phyloP scores from a whole-genome alignment of 2,329 filamentous ascomycete genomes.

The Epichloe elymi region DNA sequence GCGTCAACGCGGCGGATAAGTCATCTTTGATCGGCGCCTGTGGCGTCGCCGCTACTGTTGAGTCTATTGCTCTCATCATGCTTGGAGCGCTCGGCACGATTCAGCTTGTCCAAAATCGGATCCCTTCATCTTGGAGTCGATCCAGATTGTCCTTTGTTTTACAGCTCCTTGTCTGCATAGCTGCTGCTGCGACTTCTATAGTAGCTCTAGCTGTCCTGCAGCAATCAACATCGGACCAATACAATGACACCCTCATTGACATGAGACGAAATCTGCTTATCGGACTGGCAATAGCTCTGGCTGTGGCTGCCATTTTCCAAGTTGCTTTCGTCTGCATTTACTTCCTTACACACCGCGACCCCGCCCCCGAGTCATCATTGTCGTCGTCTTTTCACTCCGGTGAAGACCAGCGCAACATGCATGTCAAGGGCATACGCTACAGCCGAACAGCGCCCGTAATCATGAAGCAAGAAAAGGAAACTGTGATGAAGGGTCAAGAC shows the following conservation, averaged over 20 bases:
- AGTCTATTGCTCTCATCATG: conserved; percentile 15
- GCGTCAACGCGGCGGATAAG: conserved; percentile 3
- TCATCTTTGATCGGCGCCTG: conserved; percentile 8
- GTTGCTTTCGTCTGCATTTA: conserved; percentile 34
- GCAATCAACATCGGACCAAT: conserved; percentile 12
- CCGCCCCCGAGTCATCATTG: conserved; percentile 6
- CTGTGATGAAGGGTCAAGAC: conserved; percentile 22
- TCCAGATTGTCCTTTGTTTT: conserved; percentile 15
- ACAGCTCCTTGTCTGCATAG: conserved; percentile 26
- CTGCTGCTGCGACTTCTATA: conserved; percentile 33
- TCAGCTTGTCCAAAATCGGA: conserved; percentile 10
- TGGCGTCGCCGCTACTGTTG: conserved; percentile 15
- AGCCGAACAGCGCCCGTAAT: conserved; percentile 27
- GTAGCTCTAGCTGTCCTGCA: conserved; percentile 27
- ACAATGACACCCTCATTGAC: not conserved
- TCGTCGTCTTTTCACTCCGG: conserved; percentile 18
- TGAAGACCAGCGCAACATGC: conserved; percentile 7
- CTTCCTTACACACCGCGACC: conserved; percentile 25
- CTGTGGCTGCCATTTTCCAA: conserved; percentile 32
- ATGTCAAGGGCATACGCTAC: conserved; percentile 42
- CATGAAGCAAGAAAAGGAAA: conserved; percentile 19
- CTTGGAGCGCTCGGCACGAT: conserved; percentile 22
- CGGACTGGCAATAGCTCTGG: conserved; percentile 31
- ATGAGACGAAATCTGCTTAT: conserved; percentile 24
- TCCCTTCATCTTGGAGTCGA: conserved; percentile 12